These are phyloP conservation scores for Acer negundo DNA, from an alignment of 345 rosid genomes.

Conservation along the genomic window DNA sequence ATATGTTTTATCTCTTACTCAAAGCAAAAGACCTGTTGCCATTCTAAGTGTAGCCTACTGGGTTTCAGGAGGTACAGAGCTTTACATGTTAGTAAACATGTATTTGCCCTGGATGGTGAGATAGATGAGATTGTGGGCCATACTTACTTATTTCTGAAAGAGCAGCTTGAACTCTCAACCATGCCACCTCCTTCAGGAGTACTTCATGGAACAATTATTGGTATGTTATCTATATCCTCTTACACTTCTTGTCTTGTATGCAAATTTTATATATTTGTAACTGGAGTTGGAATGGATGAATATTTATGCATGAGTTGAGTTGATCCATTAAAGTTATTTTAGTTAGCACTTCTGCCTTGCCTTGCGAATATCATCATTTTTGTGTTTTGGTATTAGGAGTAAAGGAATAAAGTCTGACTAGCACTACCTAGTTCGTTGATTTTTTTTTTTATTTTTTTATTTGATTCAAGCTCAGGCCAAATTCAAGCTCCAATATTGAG, in stretches of 20 bases:
- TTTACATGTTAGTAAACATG: conserved; percentile 62
- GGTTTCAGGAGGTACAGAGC: conserved; percentile 80
- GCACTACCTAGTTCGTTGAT: background rate
- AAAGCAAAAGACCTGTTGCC: background rate
- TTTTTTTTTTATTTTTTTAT: background rate
- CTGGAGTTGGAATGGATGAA: background rate
- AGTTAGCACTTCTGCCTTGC: background rate
- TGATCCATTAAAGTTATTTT: no score
- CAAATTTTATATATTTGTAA: background rate
- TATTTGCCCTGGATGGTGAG: conserved; percentile 55
- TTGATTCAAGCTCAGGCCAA: background rate
- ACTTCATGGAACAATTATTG: conserved; percentile 83
- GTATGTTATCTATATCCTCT: conserved; percentile 37
- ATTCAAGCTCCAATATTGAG: background rate
- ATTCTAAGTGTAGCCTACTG: conserved; percentile 15
- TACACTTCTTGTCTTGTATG: background rate
- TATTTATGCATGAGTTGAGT: background rate
- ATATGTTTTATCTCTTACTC: no score
- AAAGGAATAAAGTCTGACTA: background rate
- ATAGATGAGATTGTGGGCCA: conserved; percentile 85
- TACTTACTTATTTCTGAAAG: conserved; percentile 76
- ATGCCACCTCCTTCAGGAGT: conserved; percentile 62
- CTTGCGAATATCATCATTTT: background rate
- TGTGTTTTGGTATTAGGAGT: background rate
- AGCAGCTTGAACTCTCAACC: conserved; percentile 71